Conservation (phyloP, 1,284 basidiomycete species). For the Trametes polyzona region DNA sequence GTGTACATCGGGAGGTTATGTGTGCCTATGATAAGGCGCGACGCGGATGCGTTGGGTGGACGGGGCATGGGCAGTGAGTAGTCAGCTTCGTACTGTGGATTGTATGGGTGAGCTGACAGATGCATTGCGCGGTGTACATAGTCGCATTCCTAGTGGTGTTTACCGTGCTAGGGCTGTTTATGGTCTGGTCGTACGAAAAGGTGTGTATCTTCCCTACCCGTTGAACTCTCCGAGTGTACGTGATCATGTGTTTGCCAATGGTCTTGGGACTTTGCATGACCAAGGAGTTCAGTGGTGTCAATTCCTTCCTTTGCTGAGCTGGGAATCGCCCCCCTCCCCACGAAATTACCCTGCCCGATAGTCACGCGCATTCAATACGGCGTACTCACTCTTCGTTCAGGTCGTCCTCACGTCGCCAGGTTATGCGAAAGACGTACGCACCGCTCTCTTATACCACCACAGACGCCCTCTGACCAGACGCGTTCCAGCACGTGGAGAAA, state of each 20-base stretch:
- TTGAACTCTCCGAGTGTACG: not conserved
- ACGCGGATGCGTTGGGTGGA: conserved; percentile 45
- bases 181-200: conserved; percentile 72
- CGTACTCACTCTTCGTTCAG: conserved; percentile 37
- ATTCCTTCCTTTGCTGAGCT: too few relatives aligned
- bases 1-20: conserved; percentile 73
- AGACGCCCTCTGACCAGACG: not conserved
- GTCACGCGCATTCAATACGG: too few relatives aligned
- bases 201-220: conserved; percentile 39
- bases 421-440: conserved; percentile 65
- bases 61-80: conserved; percentile 62
- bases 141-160: conserved; percentile 65
- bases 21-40: conserved; percentile 59
- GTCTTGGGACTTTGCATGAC: too few relatives aligned
- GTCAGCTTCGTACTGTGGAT: not conserved
- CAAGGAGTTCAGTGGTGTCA: too few relatives aligned
- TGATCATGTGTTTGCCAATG: too few relatives aligned
- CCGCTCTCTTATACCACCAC: not conserved
- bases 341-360: too few relatives aligned
- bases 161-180: conserved; percentile 65
- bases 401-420: conserved; percentile 70
- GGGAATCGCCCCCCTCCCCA: too few relatives aligned
- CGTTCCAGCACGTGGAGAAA: conserved; percentile 35
- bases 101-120: not conserved
- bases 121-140: conserved; percentile 31